Evolutionary conservation across 805 yeast genomes (phyloP).

Genomic region (Yarrowia keelungensis): DNA sequence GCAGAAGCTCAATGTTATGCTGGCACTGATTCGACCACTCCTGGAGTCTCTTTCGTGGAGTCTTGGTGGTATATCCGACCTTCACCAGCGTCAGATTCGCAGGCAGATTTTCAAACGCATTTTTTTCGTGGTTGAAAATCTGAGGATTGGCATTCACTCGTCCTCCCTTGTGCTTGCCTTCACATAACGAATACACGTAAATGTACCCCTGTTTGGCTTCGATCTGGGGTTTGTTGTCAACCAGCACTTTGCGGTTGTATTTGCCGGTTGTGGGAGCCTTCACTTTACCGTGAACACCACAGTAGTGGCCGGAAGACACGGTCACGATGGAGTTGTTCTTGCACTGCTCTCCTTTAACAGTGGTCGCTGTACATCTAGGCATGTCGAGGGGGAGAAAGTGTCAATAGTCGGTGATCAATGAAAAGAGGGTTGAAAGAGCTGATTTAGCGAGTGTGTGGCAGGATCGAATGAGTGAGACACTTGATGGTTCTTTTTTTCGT

Average conservation of each 20-base stretch:
- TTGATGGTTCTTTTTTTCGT: too few species aligned
- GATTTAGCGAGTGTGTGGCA: too few species aligned
- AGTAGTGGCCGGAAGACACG: constrained; percentile 38
- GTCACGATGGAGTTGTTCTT: constrained; percentile 17
- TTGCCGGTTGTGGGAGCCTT: constrained; percentile 12
- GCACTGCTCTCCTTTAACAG: constrained; percentile 28
- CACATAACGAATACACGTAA: constrained; percentile 46
- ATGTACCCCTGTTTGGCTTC: constrained; percentile 43
- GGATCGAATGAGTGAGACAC: too few species aligned
- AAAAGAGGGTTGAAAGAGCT: too few species aligned
- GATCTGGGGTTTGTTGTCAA: constrained; percentile 2
- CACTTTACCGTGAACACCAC: constrained; percentile 29
- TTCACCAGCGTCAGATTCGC: constrained; percentile 44
- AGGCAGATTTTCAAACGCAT: constrained; percentile 40
- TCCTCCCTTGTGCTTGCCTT: constrained; percentile 29
- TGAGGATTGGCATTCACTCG: constrained; percentile 44
- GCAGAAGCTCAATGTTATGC: constrained; percentile 44
- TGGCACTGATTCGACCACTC: constrained; percentile 48
- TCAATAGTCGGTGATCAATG: not conserved
- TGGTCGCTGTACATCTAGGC: constrained; percentile 8
- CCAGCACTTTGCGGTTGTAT: constrained; percentile 11
- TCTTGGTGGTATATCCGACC: constrained; percentile 47
- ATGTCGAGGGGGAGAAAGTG: constrained; percentile 5
- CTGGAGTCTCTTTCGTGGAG: constrained; percentile 45
- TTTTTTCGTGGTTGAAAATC: constrained; percentile 42